A percentile compares a stretch with the other conserved stretches of the same genome.
Conservation (phyloP, 306 rosid genomes). For the Begonia masoniana region DNA sequence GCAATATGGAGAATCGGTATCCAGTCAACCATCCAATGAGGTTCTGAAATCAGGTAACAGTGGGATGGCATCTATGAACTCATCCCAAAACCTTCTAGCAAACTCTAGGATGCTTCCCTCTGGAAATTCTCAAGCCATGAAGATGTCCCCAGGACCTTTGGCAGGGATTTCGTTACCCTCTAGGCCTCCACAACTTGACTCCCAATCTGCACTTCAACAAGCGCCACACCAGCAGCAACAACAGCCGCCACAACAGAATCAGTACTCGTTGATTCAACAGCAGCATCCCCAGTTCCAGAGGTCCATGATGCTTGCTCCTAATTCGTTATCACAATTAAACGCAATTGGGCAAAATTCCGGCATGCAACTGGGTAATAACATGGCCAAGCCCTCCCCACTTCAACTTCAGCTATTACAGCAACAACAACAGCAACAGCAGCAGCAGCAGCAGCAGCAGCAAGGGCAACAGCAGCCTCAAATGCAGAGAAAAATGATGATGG, state of each 20-base stretch:
- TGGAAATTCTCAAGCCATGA: slow-evolving; percentile 75
- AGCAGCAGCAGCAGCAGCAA: slow-evolving; percentile 42
- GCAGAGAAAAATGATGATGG: slow-evolving; percentile 87
- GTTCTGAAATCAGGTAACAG: slow-evolving; percentile 33
- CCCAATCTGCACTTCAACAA: slow-evolving; percentile 45
- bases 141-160: slow-evolving; percentile 80
- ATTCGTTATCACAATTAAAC: slow-evolving; percentile 52
- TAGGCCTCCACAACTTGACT: slow-evolving; percentile 60
- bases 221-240: slow-evolving; percentile 8
- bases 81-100: slow-evolving; percentile 53
- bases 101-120: slow-evolving; percentile 82
- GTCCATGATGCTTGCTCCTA: slow-evolving; percentile 58
- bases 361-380: slow-evolving; percentile 52
- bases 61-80: slow-evolving; percentile 38
- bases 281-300: slow-evolving; percentile 75
- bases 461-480: slow-evolving; percentile 51
- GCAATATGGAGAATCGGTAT: slow-evolving; percentile 53
- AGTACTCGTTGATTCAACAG: slow-evolving; percentile 50
- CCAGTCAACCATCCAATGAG: slow-evolving; percentile 55
- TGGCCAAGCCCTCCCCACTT: slow-evolving; percentile 41
- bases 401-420: slow-evolving; percentile 41
- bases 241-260: slow-evolving; percentile 39
- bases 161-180: slow-evolving; percentile 43
- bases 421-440: slow-evolving; percentile 45
- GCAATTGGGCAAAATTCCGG: slow-evolving; percentile 62